Evolutionary conservation across 441 rosid genomes (phyloP).

Genomic region (Pelargonium citronellum): DNA sequence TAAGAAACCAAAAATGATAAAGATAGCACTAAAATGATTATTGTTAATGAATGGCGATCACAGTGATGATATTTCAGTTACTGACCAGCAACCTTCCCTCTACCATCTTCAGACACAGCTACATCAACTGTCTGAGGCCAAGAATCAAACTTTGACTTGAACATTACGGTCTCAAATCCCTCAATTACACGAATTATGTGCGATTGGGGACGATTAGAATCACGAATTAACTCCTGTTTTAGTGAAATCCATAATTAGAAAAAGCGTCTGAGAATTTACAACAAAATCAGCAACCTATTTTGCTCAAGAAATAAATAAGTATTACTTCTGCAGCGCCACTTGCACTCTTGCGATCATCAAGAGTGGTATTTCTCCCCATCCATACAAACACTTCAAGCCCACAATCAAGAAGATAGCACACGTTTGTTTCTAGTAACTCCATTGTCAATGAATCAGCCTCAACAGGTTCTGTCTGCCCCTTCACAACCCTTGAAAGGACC

Average conservation of each 20-base stretch:
- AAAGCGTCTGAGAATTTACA: slow-evolving; percentile 19
- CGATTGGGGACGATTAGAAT: slow-evolving; percentile 76
- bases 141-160: slow-evolving; percentile 87
- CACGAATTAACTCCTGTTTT: slow-evolving; percentile 59
- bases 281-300: neutral
- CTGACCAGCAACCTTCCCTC: slow-evolving; percentile 97
- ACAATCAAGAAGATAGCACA: slow-evolving; percentile 79
- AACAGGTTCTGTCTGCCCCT: slow-evolving; percentile 52
- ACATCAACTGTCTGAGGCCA: slow-evolving; percentile 85
- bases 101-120: slow-evolving; percentile 86
- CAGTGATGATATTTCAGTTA: slow-evolving; percentile 3
- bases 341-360: slow-evolving; percentile 91
- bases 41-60: slow-evolving; percentile 9
- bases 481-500: slow-evolving; percentile 45
- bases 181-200: slow-evolving; percentile 75
- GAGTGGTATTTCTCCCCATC: slow-evolving; percentile 93
- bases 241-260: slow-evolving; percentile 24
- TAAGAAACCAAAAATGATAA: slow-evolving; percentile 25
- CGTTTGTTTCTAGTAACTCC: slow-evolving; percentile 72
- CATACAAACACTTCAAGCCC: slow-evolving; percentile 87
- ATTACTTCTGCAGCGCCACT: slow-evolving; percentile 78
- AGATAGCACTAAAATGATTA: slow-evolving; percentile 8
- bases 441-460: slow-evolving; percentile 77
- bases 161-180: slow-evolving; percentile 85
- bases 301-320: neutral